A percentile compares a stretch with the other conserved stretches of the same genome.
phyloP scores from a whole-genome alignment of 257 asterid genomes.

The Leonotis leonurus region DNA sequence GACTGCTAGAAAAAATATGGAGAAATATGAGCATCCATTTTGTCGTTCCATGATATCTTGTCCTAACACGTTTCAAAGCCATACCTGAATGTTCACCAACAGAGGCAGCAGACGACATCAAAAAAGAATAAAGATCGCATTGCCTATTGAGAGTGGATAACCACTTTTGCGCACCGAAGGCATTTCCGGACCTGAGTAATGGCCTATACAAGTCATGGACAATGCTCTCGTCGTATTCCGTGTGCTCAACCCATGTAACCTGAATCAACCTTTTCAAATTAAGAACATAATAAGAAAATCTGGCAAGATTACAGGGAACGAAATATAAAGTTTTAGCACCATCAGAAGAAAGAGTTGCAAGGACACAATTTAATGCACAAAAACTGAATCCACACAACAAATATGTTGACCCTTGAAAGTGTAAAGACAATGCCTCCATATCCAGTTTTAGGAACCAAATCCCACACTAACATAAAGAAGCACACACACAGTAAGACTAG shows the following conservation, averaged over 20 bases:
- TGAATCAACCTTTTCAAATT: slow-evolving; percentile 24
- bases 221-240: slow-evolving; percentile 54
- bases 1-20: slow-evolving; percentile 28
- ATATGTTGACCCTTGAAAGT: no score
- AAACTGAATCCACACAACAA: no score
- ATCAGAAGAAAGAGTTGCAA: no score
- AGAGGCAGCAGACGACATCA: slow-evolving; percentile 40
- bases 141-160: slow-evolving; percentile 56
- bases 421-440: no score
- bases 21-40: background rate
- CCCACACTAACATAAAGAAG: background rate
- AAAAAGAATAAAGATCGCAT: slow-evolving; percentile 42
- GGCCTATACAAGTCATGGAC: slow-evolving; percentile 52
- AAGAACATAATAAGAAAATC: background rate
- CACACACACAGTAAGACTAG: background rate
- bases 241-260: slow-evolving; percentile 89
- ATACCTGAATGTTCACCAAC: slow-evolving; percentile 50
- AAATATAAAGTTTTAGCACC: background rate
- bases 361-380: no score
- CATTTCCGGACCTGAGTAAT: slow-evolving; percentile 59
- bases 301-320: no score
- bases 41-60: background rate
- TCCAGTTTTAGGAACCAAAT: no score
- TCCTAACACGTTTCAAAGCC: background rate
- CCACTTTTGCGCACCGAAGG: slow-evolving; percentile 84